Base-by-base conservation (phyloP, 495 filamentous ascomycete genomes). In the Penicillium alfredii region DNA sequence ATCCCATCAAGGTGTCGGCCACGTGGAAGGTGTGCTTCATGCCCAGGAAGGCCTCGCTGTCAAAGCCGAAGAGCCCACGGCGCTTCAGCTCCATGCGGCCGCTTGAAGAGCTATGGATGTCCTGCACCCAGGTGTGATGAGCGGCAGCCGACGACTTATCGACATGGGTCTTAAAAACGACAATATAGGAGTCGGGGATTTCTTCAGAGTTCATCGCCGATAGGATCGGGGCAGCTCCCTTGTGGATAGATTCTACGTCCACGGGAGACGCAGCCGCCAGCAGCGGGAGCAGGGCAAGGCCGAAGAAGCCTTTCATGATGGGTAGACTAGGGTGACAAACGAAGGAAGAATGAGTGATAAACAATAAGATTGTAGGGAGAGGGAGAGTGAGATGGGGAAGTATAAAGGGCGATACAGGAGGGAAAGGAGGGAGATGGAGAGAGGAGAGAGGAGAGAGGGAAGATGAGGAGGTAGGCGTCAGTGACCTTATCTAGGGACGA, bases 81-180 rank as follows among this genome's bases (percentile, higher is more conserved):
- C 95, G 97, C 60, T 80, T 80, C 51, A 97, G 82, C 70, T 94
- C 89, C 50, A 72, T 73, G 43, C 77, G 80, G 61, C 82, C 71
- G 44, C 62, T 69, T 8, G 5, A 8, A 2, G 23, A 0, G 8
- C 36, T 79, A 56, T 68, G 64, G 51, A 94, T 73, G 66, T 85
- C 76, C 71, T 94, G 80, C 53, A 99, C 82, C 93, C 93, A 99
- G 59, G 60, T 77, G 57, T 94, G 88, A 58, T 99, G 93, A 48
- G 73, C 74, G 15, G 74, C 60, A 8, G 83, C 86, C 34, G 76
- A 69, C 12, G 66, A 65, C 15, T 78, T 62, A 40, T 71, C 69
- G 36, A 99, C 82, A 58, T 96, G 87, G 63, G 90, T 84, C 80
- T 99, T 97, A 78, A 99, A 96, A 47, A 94, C 86, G 66, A 99